Evolutionary conservation across 805 yeast species (phyloP), one percentile per base, ranked within the genome.

Genomic region (Teunomyces tritomae): DNA sequence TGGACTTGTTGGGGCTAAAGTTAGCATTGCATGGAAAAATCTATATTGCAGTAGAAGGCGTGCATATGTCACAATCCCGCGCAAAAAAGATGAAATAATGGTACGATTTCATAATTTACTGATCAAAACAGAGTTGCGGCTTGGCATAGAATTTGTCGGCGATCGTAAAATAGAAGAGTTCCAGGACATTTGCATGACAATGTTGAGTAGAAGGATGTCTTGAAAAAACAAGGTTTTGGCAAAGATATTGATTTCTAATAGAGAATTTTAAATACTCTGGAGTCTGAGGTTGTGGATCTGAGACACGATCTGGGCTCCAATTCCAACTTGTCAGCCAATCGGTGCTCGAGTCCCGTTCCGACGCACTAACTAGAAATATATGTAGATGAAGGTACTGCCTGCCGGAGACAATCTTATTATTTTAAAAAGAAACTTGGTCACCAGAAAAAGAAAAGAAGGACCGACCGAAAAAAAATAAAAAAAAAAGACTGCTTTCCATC

Each of bases 371-470:
- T 13, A 6, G 39, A 11, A 34, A 34, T 34, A 37, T 37, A n/a
- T 37, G 40, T 37, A 26, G 17, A 37, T 37, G 40, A 37, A 37
- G 40, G 40, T 37, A 16, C 40, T 37, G 40, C 13, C 29, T 37
- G 40, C 40, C 40, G 40, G 40, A 37, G 29, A 37, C 28, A 24
- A 37, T 37, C 40, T 37, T 37, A 37, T 37, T 37, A 24, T 37
- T 37, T 37, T 16, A 26, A 37, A 37, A 37, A 37, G 40, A 37
- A 37, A 37, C 40, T 7, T 34, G 39, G 11, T 16, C 34, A 13
- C 10, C 16, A 32, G n/a, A 32, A 32, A 32, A 32, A 32, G 34
- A 32, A 32, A 27, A 26, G 28, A 27, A 39, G 14, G 13, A 35
- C 13, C 26, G 3, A 17, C 33, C 33, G n/a, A 24, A 42, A 30